Base-by-base conservation (phyloP, 495 filamentous ascomycete genomes). In the Barbatosphaeria neglecta region DNA sequence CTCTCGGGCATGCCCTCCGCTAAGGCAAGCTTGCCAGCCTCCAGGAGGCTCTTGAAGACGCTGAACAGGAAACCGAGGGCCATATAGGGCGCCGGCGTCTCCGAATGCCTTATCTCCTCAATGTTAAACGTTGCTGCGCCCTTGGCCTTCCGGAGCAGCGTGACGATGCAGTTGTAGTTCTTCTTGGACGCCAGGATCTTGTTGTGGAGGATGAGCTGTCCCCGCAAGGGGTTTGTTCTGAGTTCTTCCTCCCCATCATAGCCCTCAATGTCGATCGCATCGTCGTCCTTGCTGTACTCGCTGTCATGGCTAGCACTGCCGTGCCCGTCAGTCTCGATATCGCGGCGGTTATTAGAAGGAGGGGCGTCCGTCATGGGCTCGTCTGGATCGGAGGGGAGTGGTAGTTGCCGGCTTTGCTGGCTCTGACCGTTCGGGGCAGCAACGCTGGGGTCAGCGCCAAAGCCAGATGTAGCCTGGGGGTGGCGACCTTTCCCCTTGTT, bases 101-200 rank as follows among this genome's bases (percentile, higher is more conserved):
- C 80, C 67, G 9, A 83, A 55, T 0, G 65, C 60, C 17, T 56
- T 47, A 9, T 58, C n/a, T n/a, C 54, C 0, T 47, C 51, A 6
- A 70, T 61, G 16, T 75, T 63, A 25, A 9, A 9, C 6, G 20
- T 3, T 4, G 53, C 48, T 28, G 59, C 48, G 16, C 52, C 52
- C 61, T 76, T 68, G 9, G 81, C 68, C 51, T 80, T 68, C 8
- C 72, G 70, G 28, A 93, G 69, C 35, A 97, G 64, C 0, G 70
- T 80, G 8, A 81, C 80, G 56, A 96, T 93, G 54, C 92, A 88
- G 69, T 98, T 96, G 72, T 92, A 95, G 62, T 95, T 73, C 60
- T 85, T 85, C 48, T 81, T 83, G 22, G 87, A 93, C 60, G 90
- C 80, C 47, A 83, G 71, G 41, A 94, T 84, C 50, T 87, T 80